phyloP scores from a whole-genome alignment of 2,329 filamentous ascomycete genomes.

The Trichoderma harzianum region DNA sequence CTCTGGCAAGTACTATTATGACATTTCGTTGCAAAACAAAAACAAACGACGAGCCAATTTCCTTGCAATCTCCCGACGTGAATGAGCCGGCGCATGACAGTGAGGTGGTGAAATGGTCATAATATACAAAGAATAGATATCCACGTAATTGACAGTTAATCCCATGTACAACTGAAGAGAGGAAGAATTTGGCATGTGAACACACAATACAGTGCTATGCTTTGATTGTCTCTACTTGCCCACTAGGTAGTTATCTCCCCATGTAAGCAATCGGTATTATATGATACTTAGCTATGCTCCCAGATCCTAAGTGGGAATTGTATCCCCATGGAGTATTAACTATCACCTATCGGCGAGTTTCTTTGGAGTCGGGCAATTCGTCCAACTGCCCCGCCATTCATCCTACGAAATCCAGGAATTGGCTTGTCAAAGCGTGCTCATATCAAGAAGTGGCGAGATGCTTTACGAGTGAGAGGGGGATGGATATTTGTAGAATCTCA shows the following conservation, averaged over 20 bases:
- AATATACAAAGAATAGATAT: conserved; percentile 14
- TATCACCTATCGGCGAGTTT: not conserved
- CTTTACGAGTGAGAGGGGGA: not conserved
- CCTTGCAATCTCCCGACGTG: conserved; percentile 12
- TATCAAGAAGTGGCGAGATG: not conserved
- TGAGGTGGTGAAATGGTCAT: not conserved
- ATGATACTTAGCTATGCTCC: not conserved
- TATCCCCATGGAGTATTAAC: not conserved
- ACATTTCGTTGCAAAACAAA: conserved; percentile 43
- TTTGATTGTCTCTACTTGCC: not conserved
- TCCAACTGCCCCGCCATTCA: not conserved
- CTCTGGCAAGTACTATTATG: conserved; percentile 48
- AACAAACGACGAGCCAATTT: conserved; percentile 28
- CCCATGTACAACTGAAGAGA: not conserved
- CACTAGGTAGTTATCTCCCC: not conserved
- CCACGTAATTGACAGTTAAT: not conserved
- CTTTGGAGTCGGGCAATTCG: not conserved
- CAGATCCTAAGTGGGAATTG: not conserved
- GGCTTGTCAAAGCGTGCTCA: not conserved
- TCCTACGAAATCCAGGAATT: not conserved
- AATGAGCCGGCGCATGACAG: conserved; percentile 9
- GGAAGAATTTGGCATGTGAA: not conserved
- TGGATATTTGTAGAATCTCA: not conserved
- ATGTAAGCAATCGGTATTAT: not conserved
- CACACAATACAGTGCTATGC: not conserved